Percentiles rank a stretch among this genome's conserved stretches.
Conservation (phyloP, 2,329 filamentous ascomycete species). For the Botrytis pseudocinerea region DNA sequence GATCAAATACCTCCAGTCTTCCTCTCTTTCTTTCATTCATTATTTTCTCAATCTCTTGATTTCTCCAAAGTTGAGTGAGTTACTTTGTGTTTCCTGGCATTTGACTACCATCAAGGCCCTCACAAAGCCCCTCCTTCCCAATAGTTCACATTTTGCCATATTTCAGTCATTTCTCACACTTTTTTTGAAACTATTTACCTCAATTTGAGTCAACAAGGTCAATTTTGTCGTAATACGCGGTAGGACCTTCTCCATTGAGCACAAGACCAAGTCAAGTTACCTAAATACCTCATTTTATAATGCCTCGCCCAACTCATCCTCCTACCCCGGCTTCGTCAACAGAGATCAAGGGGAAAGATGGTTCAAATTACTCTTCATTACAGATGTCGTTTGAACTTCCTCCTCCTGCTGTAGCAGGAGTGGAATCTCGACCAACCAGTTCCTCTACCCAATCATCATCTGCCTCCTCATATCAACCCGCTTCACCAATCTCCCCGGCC, state of each 20-base stretch:
- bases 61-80: not conserved
- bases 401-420: constrained; percentile 66
- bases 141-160: not conserved
- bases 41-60: not conserved
- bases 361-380: constrained; percentile 59
- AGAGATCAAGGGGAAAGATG: constrained; percentile 74
- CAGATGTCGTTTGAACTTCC: constrained; percentile 75
- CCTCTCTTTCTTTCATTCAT: not conserved
- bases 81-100: not conserved
- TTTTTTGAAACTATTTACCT: not conserved
- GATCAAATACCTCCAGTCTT: not conserved
- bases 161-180: not conserved
- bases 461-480: constrained; percentile 52
- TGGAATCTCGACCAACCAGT: constrained; percentile 50
- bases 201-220: not conserved
- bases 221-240: not conserved
- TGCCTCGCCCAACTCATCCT: constrained; percentile 67
- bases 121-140: not conserved
- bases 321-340: constrained; percentile 79
- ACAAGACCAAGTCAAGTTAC: constrained; percentile 24
- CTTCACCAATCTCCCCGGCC: constrained; percentile 46
- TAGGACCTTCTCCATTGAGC: constrained; percentile 13
- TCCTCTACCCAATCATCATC: constrained; percentile 47
- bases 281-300: constrained; percentile 42
- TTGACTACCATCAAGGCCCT: not conserved